Evolutionary conservation across 495 filamentous ascomycete genomes (phyloP), one percentile per base, ranked within the genome.

Genomic region (Trypethelium eluteriae): DNA sequence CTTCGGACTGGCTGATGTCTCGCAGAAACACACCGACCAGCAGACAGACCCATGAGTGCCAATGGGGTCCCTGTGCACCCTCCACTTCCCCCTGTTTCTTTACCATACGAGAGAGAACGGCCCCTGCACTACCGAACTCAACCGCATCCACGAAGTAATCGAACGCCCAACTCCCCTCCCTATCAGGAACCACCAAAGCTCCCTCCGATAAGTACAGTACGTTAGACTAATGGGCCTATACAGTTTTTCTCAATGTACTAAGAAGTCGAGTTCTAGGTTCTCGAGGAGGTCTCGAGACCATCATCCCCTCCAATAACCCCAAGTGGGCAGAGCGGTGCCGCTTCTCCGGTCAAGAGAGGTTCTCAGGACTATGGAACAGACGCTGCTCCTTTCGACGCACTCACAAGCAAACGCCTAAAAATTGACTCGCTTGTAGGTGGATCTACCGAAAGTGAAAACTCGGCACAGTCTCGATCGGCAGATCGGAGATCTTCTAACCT

Each of bases 131-230:
- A 9, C 32, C 53, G 36, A 35, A 34, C 7, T 34, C 53, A 36
- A 36, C 41, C 41, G 14, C 32, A 59, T 32, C 53, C 53, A 35
- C 53, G 32, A 32, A 59, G 11, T 35, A 34, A 14, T 59, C 53
- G 53, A 36, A 59, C 53, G 14, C 53, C 53, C 36, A 59, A 36
- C 32, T 59, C 53, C 6, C 53, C 53, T 11, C 53, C 53, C 5
- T 59, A 59, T 59, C 53, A 59, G 18, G 53, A 59, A 32, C 53
- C 53, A 35, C n/a, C 53, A 36, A 59, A 59, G 5, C 36, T 59
- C 7, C 53, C 53, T 7, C 53, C 53, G 3, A 7, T 59, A 18
- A 59, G 53, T 10, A 36, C 53, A 59, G 53, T 59, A 36, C 10
- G 53, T 59, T 32, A 59, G 32, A 59, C 14, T 35, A 6, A 6